Evolutionary conservation across 805 yeast genomes (phyloP), one percentile per base, ranked within the genome.

Genomic region (Candida boleticola): DNA sequence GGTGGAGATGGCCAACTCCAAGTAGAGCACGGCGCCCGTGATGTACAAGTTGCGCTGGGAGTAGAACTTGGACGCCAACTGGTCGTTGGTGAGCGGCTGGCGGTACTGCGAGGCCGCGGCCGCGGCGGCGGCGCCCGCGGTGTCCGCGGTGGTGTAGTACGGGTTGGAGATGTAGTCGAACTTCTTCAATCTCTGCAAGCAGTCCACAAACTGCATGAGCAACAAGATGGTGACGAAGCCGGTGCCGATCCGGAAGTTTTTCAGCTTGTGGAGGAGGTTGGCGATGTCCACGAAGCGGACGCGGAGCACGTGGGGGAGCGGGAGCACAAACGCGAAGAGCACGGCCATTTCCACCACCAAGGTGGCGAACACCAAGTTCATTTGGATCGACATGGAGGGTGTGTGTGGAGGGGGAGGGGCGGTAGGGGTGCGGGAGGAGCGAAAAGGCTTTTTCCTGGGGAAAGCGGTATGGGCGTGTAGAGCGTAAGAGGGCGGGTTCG

Each of bases 31-130:
- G 6, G 82, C 83, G 6, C 86, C 87, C 13, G 80, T 73, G 41
- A 81, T 69, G 55, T 81, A 81, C 32, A 79, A 65, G 49, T 81
- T 81, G 55, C 87, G 68, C 57, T 81, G 86, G 30, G 81, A 71
- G 51, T 79, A 81, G 43, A 82, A 80, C 46, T 80, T 76, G 36
- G 77, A 65, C 4, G 84, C 85, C 48, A 79, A 60, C 46, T 70
- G 75, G 18, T 81, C 84, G 29, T 68, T 60, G 32, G 73, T 66
- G 36, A 74, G 63, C 26, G 62, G 44, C 30, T 40, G 43, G 17
- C 38, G 44, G 42, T 29, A 41, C 19, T 40, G 42, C 19, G 38
- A 29, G 7, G 41, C 37, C 14, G 44, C 48, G 19, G 44, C 51
- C 3, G 50, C 30, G 25, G 30, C 31, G 16, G 30, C 31, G n/a